A percentile compares a stretch with the other conserved stretches of the same genome.
Conservation (phyloP, 1,284 basidiomycete genomes). For the Puccinia triticina region DNA sequence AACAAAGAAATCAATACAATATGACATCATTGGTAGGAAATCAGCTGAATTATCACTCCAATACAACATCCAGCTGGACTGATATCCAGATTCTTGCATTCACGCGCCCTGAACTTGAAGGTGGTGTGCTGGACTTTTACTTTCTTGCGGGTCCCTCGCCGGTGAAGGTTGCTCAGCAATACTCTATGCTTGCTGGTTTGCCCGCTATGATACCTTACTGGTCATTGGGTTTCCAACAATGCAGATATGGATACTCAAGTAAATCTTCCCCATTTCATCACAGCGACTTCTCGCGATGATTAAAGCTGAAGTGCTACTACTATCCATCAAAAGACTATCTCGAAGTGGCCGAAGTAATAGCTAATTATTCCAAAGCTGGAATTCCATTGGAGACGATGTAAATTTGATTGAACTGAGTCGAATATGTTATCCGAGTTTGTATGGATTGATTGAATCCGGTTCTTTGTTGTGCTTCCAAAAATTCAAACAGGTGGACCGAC, state of each 20-base stretch:
- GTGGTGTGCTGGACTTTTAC: slow-evolving; percentile 71
- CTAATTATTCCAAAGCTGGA: slow-evolving; percentile 56
- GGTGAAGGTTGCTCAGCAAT: slow-evolving; percentile 70
- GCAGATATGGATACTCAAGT: slow-evolving; percentile 63
- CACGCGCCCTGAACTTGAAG: not conserved
- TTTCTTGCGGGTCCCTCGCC: slow-evolving; percentile 72
- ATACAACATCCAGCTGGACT: not conserved
- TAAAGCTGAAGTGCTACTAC: not conserved
- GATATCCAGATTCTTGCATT: not conserved
- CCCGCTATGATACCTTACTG: slow-evolving; percentile 72
- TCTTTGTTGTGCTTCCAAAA: not conserved
- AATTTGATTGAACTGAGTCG: not conserved
- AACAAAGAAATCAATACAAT: slow-evolving; percentile 67
- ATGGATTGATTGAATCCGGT: not conserved
- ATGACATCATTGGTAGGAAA: slow-evolving; percentile 65
- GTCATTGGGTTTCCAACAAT: slow-evolving; percentile 73
- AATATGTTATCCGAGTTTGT: not conserved
- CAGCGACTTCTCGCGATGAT: not conserved
- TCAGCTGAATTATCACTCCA: not conserved
- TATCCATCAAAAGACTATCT: slow-evolving; percentile 53
- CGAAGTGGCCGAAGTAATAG: slow-evolving; percentile 57
- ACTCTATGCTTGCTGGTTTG: slow-evolving; percentile 67
- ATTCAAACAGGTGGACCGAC: slow-evolving; percentile 54
- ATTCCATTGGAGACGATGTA: slow-evolving; percentile 52
- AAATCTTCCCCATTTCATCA: not conserved